A percentile compares a stretch with the other conserved stretches of the same genome.
Evolutionary conservation across 768 basidiomycete species (phyloP).

Genomic region (Mrakia gelida): DNA sequence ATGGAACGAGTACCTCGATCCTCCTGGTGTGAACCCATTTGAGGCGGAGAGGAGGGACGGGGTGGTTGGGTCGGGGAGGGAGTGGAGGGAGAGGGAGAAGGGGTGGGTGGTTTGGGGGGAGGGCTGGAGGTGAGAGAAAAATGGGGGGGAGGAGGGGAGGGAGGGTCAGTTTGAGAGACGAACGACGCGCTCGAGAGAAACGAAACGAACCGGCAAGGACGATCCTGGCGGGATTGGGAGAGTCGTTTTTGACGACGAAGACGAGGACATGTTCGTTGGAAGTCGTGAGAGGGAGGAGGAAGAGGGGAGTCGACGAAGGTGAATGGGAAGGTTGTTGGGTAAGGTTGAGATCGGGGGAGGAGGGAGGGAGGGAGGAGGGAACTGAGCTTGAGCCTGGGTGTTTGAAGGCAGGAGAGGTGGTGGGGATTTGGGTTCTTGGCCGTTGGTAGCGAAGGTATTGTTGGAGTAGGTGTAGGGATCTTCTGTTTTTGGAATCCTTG

Average conservation of each 20-base stretch:
- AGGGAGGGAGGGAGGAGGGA: background rate
- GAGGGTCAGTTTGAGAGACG: too few relatives aligned
- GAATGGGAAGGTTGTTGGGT: background rate
- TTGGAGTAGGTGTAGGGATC: background rate
- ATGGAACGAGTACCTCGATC: background rate
- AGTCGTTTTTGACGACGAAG: background rate
- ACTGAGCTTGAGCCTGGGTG: background rate
- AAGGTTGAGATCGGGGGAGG: background rate
- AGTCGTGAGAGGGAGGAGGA: constrained; percentile 5
- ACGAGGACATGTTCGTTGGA: background rate
- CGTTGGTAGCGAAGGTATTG: background rate
- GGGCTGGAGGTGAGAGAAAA: background rate
- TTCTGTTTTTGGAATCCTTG: background rate
- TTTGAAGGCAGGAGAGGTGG: background rate
- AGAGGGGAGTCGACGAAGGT: background rate
- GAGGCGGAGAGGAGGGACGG: constrained; percentile 5
- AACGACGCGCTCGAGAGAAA: background rate
- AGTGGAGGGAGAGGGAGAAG: background rate
- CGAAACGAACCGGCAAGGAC: background rate
- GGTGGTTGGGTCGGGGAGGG: background rate
- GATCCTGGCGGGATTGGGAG: background rate
- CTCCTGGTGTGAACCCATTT: background rate
- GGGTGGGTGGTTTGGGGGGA: background rate
- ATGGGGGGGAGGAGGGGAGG: background rate
- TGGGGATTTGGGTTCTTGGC: background rate